These are phyloP conservation scores for Lentinula detonsa DNA, from an alignment of 768 basidiomycete species.

Conservation along the genomic window DNA sequence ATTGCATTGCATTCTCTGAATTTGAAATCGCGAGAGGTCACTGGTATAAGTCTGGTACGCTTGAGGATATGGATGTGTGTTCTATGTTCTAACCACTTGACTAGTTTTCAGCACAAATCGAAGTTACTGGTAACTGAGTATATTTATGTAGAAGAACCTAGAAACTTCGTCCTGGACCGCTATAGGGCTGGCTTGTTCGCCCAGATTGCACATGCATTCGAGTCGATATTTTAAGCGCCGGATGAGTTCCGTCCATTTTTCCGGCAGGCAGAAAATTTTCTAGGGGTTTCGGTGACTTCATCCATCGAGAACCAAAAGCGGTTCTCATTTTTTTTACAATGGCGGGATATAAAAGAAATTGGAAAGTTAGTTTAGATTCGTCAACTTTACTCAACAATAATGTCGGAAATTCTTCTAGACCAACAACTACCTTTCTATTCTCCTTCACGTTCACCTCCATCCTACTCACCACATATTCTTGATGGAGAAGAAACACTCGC, in stretches of 20 bases:
- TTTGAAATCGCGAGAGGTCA: neutral
- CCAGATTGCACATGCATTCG: neutral
- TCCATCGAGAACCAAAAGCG: neutral
- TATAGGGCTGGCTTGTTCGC: neutral
- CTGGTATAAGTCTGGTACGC: too few species aligned
- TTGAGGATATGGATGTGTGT: neutral
- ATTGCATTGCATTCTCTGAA: neutral
- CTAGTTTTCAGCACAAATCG: neutral
- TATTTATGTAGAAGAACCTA: neutral
- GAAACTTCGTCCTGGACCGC: neutral
- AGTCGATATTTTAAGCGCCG: neutral
- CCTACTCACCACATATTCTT: neutral
- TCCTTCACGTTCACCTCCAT: neutral
- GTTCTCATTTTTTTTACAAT: neutral
- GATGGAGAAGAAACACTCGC: conserved; percentile 1
- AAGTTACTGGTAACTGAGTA: neutral
- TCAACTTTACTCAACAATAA: neutral
- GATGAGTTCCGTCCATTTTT: neutral
- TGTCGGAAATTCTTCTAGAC: neutral
- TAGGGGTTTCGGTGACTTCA: neutral
- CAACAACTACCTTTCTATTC: conserved; percentile 1
- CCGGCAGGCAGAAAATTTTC: conserved; percentile 3
- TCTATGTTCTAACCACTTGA: neutral
- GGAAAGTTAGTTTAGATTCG: neutral
- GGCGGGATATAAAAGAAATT: neutral